phyloP scores from a whole-genome alignment of 306 rosid species.

The Dalbergia oliveri region DNA sequence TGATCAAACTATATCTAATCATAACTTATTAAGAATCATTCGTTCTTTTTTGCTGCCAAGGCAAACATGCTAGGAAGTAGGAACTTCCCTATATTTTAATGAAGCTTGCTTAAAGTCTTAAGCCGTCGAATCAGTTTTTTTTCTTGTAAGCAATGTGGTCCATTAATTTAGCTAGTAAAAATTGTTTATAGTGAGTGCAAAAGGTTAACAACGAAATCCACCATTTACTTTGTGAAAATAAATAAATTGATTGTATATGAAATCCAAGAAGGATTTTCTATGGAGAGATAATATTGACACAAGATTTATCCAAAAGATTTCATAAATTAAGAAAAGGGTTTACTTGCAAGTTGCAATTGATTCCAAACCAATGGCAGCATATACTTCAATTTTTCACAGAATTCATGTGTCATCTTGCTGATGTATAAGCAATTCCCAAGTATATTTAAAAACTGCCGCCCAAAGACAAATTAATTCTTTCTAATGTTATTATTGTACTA shows the following conservation, averaged over 20 bases:
- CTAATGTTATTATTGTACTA: background rate
- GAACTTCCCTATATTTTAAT: slow-evolving; percentile 3
- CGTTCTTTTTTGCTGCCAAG: background rate
- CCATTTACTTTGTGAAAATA: background rate
- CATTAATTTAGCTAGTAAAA: slow-evolving; percentile 18
- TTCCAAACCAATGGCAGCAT: background rate
- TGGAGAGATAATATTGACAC: background rate
- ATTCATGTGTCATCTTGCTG: slow-evolving; percentile 6
- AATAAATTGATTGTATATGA: no score
- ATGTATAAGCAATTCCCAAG: background rate
- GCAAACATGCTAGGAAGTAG: background rate
- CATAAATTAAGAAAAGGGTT: background rate
- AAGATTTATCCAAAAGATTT: no score
- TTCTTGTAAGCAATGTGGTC: slow-evolving; percentile 18
- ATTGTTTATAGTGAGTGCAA: background rate
- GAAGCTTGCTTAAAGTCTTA: background rate
- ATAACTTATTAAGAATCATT: background rate
- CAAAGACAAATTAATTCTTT: background rate
- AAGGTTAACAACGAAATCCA: background rate
- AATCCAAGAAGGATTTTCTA: no score
- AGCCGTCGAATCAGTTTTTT: background rate
- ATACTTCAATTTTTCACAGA: background rate
- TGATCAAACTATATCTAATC: slow-evolving; percentile 8
- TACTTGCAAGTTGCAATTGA: background rate
- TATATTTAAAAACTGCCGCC: slow-evolving; percentile 10